Percentiles rank a stretch among this genome's conserved stretches.
Evolutionary conservation across 2,329 filamentous ascomycete species (phyloP).

Genomic region (Lachnellula subtilissima): DNA sequence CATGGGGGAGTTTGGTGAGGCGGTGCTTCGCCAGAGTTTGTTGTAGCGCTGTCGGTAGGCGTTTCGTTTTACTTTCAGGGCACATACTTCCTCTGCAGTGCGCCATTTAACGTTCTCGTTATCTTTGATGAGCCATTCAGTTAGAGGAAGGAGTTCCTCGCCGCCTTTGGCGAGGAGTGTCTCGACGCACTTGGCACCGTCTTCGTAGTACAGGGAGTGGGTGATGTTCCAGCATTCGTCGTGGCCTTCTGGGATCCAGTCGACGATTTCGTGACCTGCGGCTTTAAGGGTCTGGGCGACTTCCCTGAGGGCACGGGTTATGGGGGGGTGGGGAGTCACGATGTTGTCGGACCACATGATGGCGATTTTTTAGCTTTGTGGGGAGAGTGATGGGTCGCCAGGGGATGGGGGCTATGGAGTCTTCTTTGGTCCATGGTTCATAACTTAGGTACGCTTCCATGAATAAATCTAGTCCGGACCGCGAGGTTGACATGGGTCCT

Average conservation of each 20-base stretch:
- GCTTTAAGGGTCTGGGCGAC: slow-evolving; percentile 44
- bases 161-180: slow-evolving; percentile 1
- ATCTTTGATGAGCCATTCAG: slow-evolving; percentile 13
- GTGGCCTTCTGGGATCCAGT: slow-evolving; percentile 49
- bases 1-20: slow-evolving; percentile 1
- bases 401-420: slow-evolving; percentile 45
- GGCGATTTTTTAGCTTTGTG: slow-evolving; percentile 52
- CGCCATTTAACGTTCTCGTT: slow-evolving; percentile 9
- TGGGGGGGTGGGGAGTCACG: slow-evolving; percentile 52
- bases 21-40: slow-evolving; percentile 11
- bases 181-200: slow-evolving; percentile 9
- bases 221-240: slow-evolving; percentile 42
- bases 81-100: slow-evolving; percentile 6
- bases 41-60: slow-evolving; percentile 10
- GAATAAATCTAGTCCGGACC: slow-evolving; percentile 41
- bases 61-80: slow-evolving; percentile 10
- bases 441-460: slow-evolving; percentile 33
- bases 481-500: slow-evolving; percentile 46
- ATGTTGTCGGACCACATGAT: slow-evolving; percentile 52
- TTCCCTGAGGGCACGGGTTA: slow-evolving; percentile 49
- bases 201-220: slow-evolving; percentile 10
- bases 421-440: slow-evolving; percentile 46
- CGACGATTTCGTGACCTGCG: slow-evolving; percentile 44
- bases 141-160: slow-evolving; percentile 9
- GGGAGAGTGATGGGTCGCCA: slow-evolving; percentile 36